Conservation (phyloP, 2,329 filamentous ascomycete species). For the Fusarium sulawesiense region DNA sequence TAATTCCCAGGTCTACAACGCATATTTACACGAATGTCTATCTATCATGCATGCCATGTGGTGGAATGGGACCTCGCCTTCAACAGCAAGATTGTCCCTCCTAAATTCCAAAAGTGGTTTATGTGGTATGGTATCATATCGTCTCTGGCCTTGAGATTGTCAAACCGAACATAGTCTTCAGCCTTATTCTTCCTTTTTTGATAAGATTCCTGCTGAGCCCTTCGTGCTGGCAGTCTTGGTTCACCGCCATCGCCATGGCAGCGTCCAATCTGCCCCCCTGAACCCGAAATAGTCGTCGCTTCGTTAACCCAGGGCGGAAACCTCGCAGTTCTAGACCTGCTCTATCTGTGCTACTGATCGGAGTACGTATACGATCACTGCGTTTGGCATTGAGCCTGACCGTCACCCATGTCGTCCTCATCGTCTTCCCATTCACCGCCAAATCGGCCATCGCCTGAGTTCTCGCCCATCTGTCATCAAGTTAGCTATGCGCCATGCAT, state of each 20-base stretch:
- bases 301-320: slow-evolving; percentile 37
- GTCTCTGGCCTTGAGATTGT: slow-evolving; percentile 25
- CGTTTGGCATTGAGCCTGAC: slow-evolving; percentile 76
- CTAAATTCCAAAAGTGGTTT: slow-evolving; percentile 28
- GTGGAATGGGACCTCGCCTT: slow-evolving; percentile 3
- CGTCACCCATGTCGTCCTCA: slow-evolving; percentile 76
- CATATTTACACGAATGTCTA: slow-evolving; percentile 26
- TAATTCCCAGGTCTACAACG: slow-evolving; percentile 4
- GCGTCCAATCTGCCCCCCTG: slow-evolving; percentile 11
- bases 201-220: not conserved
- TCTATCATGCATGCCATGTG: slow-evolving; percentile 18
- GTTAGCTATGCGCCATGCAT: slow-evolving; percentile 20
- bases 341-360: slow-evolving; percentile 16
- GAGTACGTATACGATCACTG: slow-evolving; percentile 63
- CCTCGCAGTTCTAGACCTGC: slow-evolving; percentile 23
- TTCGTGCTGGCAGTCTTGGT: not conserved
- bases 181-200: slow-evolving; percentile 18
- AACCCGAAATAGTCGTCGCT: slow-evolving; percentile 44
- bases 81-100: slow-evolving; percentile 17
- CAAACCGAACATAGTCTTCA: slow-evolving; percentile 8
- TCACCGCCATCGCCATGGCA: slow-evolving; percentile 16
- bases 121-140: slow-evolving; percentile 18
- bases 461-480: slow-evolving; percentile 72
- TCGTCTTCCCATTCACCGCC: slow-evolving; percentile 74
- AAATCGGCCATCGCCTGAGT: slow-evolving; percentile 74